These are phyloP conservation scores for Verticillium klebahnii DNA, from an alignment of 2,329 filamentous ascomycete species.

Conservation along the genomic window DNA sequence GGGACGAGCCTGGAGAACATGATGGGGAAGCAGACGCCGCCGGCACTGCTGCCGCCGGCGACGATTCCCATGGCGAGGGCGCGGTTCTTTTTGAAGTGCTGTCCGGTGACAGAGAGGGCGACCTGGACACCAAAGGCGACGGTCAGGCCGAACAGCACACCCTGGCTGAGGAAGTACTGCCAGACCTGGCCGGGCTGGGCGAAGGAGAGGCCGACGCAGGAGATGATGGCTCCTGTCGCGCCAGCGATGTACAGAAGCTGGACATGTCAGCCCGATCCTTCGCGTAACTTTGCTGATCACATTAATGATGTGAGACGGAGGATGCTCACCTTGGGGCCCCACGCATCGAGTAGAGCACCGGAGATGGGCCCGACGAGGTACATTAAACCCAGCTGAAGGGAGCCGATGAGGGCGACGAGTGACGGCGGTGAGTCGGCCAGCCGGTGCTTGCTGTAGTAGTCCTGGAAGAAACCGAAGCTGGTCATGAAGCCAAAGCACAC, in stretches of 20 bases:
- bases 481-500: conserved; percentile 27
- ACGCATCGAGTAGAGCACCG: conserved; percentile 34
- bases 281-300: background rate
- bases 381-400: conserved; percentile 34
- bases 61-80: conserved; percentile 24
- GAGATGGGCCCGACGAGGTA: conserved; percentile 32
- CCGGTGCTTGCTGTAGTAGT: conserved; percentile 33
- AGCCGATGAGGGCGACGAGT: conserved; percentile 39
- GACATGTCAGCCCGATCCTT: background rate
- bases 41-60: conserved; percentile 12
- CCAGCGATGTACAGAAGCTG: conserved; percentile 7
- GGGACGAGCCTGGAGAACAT: conserved; percentile 35
- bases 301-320: too few species aligned
- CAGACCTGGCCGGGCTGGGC: conserved; percentile 18
- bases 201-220: conserved; percentile 8
- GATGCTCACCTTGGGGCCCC: conserved; percentile 4
- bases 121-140: conserved; percentile 8
- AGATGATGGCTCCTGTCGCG: conserved; percentile 5
- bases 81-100: conserved; percentile 31
- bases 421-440: conserved; percentile 27
- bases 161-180: conserved; percentile 33
- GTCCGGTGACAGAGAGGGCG: conserved; percentile 15
- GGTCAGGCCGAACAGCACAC: conserved; percentile 16
- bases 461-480: conserved; percentile 39
- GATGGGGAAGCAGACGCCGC: conserved; percentile 16